Base-by-base conservation (phyloP, 192 early-diverging fungal species). In the Backusella morwellensis region DNA sequence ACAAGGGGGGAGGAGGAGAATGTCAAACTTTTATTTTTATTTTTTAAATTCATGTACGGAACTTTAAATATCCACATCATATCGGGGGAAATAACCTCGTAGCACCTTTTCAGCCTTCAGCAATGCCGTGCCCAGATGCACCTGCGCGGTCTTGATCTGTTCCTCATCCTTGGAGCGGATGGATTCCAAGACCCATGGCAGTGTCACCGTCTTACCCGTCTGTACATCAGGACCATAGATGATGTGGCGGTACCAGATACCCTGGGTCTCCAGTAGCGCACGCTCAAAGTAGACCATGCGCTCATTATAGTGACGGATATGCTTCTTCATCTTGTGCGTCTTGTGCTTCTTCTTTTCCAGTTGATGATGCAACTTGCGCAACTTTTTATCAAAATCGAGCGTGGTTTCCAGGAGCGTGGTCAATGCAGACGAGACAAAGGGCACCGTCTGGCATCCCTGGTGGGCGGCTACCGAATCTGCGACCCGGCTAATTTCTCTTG, bases 191-290 rank as follows among this genome's bases (percentile, higher is more conserved):
- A 68, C 19, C 32, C 67, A 34, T 14, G 67, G 67, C 2, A 68
- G 35, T 11, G 19, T 34, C 77, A 90, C 59, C 78, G 84, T 36
- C 32, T 21, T 21, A 1, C 89, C 75, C 4, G 75, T 68, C 80
- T 73, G 84, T 6, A 77, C 66, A 7, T 83, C 89, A 3, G 90
- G 90, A 0, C 84, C 81, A 44, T 85, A 80, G 1, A 91, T 67
- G 8, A 82, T 77, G 38, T 91, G 90, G 32, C 87, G 85, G 76
- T 83, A 89, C 90, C 90, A 91, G 29, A 89, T 81, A 26, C 89
- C 90, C 35, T 82, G 79, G 5, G 81, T 78, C 15, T 87, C 84
- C 32, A 88, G 76, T 54, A 91, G 86, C 34, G 82, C 82, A n/a
- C 84, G 79, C 75, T 91, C 90, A n/a, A 89, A 82, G 15, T 75